These are phyloP conservation scores for Oryza officinalis DNA, from an alignment of 176 grass and related monocot species.

Conservation along the genomic window DNA sequence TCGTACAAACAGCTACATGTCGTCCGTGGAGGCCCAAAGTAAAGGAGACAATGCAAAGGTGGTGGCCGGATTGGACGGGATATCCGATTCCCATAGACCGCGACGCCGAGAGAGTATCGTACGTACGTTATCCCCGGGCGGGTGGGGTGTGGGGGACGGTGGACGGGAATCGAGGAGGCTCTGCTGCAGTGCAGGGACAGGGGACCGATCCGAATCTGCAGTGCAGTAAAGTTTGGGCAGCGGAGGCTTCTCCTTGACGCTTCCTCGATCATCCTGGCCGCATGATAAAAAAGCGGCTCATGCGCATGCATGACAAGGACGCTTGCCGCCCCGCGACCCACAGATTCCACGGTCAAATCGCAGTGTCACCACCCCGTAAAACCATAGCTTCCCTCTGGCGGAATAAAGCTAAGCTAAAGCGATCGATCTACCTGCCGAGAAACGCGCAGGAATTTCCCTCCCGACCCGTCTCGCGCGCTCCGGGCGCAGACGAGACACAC, in stretches of 20 bases:
- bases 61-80: neutral
- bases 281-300: neutral
- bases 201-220: conserved; percentile 43
- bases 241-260: conserved; percentile 61
- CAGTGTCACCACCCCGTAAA: neutral
- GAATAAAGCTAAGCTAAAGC: too few relatives aligned
- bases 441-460: too few relatives aligned
- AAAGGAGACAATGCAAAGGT: neutral
- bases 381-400: too few relatives aligned
- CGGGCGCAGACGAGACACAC: too few relatives aligned
- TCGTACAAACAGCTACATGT: neutral
- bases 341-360: conserved; percentile 59
- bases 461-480: too few relatives aligned
- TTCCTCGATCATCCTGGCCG: conserved; percentile 2
- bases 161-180: neutral
- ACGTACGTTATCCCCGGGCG: neutral
- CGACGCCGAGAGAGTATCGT: neutral
- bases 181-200: neutral
- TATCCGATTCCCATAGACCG: neutral
- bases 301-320: neutral
- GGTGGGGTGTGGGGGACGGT: neutral
- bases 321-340: conserved; percentile 4
- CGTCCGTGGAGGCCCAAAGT: neutral
- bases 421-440: too few relatives aligned
- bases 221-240: neutral